These are phyloP conservation scores for Citropsis articulata DNA, from an alignment of 345 rosid species.

Conservation along the genomic window DNA sequence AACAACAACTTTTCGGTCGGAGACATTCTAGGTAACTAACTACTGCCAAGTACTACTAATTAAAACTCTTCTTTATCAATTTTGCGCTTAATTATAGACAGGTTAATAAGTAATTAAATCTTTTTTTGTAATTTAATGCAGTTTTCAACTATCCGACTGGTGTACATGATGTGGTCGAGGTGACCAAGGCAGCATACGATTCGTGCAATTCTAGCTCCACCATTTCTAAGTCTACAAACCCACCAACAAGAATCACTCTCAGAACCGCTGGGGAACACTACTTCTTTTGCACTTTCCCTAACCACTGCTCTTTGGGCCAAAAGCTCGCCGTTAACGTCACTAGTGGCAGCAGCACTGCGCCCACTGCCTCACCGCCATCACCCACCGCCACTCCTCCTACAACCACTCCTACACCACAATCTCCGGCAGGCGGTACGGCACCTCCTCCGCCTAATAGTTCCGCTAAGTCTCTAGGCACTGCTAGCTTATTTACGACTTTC, in stretches of 20 bases:
- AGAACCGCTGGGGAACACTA: constrained; percentile 37
- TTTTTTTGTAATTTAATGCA: background rate
- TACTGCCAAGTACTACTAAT: background rate
- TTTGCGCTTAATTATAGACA: background rate
- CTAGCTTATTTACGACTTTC: constrained; percentile 29
- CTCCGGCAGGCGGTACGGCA: constrained; percentile 21
- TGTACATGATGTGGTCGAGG: constrained; percentile 36
- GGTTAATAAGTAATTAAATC: background rate
- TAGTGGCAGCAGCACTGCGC: background rate
- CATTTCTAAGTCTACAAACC: constrained; percentile 7
- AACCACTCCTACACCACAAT: constrained; percentile 15
- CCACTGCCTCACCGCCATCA: background rate
- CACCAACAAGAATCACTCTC: constrained; percentile 39
- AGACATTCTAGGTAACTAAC: constrained; percentile 42
- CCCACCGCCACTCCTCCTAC: background rate
- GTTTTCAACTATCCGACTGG: constrained; percentile 28
- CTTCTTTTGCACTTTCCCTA: constrained; percentile 27
- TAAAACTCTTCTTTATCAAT: background rate
- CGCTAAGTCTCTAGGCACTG: constrained; percentile 32
- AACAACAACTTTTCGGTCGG: constrained; percentile 41
- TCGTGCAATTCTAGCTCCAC: constrained; percentile 26
- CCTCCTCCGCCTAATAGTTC: constrained; percentile 39
- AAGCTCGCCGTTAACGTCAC: constrained; percentile 26
- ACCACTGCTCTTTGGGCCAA: constrained; percentile 37
- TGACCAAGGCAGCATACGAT: constrained; percentile 27